Percentiles rank a stretch among this genome's conserved stretches.
Evolutionary conservation across 2,329 filamentous ascomycete genomes (phyloP).

Genomic region (Aspergillus quadrilineatus): DNA sequence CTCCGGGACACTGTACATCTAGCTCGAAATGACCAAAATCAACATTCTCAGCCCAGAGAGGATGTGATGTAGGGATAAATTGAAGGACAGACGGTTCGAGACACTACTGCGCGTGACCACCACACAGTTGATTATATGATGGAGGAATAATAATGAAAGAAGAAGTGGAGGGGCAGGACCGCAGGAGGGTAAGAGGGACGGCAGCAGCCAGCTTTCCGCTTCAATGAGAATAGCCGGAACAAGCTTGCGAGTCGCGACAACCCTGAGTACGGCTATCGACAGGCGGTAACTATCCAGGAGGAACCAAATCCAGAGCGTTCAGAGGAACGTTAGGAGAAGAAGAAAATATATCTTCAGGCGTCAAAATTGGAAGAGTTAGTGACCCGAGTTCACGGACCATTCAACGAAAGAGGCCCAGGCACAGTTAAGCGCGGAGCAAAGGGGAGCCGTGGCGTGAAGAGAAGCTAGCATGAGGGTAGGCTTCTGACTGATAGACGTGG

Average conservation of each 20-base stretch:
- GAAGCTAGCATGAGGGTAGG: not conserved
- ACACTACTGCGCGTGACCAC: not conserved
- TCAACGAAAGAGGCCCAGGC: conserved; percentile 10
- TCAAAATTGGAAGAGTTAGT: not conserved
- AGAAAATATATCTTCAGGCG: conserved; percentile 1
- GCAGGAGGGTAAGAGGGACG: conserved; percentile 3
- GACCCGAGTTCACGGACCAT: conserved; percentile 5
- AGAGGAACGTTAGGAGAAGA: not conserved
- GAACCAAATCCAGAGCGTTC: not conserved
- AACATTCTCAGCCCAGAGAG: conserved; percentile 11
- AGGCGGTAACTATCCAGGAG: conserved; percentile 1
- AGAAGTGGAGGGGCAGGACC: not conserved
- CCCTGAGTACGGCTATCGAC: not conserved
- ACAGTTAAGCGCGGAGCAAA: conserved; percentile 5
- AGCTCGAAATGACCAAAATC: conserved; percentile 1
- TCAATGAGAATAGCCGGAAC: not conserved
- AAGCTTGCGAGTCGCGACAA: not conserved
- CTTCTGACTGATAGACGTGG: conserved; percentile 1
- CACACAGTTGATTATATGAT: not conserved
- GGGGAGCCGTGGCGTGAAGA: not conserved
- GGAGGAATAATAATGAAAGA: not conserved
- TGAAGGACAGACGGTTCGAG: not conserved
- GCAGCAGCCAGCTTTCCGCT: not conserved
- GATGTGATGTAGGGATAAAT: not conserved
- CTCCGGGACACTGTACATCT: conserved; percentile 16